phyloP scores from a whole-genome alignment of 1,284 basidiomycete genomes.

The Boletus holoroseus region DNA sequence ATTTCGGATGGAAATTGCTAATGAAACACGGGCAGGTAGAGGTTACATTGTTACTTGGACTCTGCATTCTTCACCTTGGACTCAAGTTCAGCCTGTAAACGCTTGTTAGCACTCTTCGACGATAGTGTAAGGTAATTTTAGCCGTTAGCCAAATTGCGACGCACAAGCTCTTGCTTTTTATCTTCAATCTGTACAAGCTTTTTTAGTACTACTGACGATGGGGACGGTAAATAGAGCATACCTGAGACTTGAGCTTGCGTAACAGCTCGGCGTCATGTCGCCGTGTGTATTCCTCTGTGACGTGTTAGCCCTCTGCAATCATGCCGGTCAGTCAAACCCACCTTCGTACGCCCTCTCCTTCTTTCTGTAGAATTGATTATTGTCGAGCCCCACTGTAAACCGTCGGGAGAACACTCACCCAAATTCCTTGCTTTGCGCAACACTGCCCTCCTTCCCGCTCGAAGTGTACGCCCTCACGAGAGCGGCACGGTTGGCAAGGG shows the following conservation, averaged over 20 bases:
- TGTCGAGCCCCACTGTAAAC: background rate
- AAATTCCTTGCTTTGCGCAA: conserved; percentile 55
- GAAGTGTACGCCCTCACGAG: conserved; percentile 39
- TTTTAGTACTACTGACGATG: conserved; percentile 1
- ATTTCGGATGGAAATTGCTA: background rate
- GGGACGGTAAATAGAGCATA: conserved; percentile 29
- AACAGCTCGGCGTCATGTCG: conserved; percentile 51
- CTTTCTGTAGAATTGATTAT: conserved; percentile 42
- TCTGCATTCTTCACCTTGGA: conserved; percentile 24
- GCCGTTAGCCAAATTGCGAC: conserved; percentile 19
- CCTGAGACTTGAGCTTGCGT: conserved; percentile 53
- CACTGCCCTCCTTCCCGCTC: conserved; percentile 45
- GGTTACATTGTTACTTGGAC: conserved; percentile 16
- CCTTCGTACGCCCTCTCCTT: conserved; percentile 73
- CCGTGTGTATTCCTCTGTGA: conserved; percentile 54
- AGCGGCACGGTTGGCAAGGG: conserved; percentile 21
- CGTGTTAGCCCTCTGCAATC: background rate
- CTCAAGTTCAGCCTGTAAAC: conserved; percentile 28
- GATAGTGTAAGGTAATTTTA: conserved; percentile 11
- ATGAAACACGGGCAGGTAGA: conserved; percentile 7
- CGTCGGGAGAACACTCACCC: conserved; percentile 34
- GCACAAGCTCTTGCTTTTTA: conserved; percentile 56
- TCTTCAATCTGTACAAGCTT: conserved; percentile 43
- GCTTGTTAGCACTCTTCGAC: conserved; percentile 16
- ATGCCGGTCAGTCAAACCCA: conserved; percentile 19